These are phyloP conservation scores for Phlyctochytrium planicorne DNA, from an alignment of 192 early-diverging fungal species.

Conservation along the genomic window DNA sequence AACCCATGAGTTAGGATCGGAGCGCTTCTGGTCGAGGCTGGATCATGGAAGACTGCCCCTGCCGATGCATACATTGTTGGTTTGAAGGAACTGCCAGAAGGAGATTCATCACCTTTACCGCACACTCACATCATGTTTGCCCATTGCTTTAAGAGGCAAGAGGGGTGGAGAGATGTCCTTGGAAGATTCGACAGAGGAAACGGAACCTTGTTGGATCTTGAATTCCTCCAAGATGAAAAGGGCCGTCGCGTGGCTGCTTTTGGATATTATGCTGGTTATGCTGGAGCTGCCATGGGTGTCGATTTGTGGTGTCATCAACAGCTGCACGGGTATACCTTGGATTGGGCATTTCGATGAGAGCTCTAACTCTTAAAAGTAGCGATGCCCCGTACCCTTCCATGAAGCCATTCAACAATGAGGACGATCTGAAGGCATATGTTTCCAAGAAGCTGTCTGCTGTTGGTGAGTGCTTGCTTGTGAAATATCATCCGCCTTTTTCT, in stretches of 20 bases:
- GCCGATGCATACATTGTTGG: slow-evolving; percentile 90
- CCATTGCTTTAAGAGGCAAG: slow-evolving; percentile 96
- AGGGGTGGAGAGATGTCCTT: slow-evolving; percentile 89
- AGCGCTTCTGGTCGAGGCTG: slow-evolving; percentile 72
- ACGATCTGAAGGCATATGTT: slow-evolving; percentile 70
- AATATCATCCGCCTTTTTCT: slow-evolving; percentile 4
- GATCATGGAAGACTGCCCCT: slow-evolving; percentile 87
- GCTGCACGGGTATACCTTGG: slow-evolving; percentile 22
- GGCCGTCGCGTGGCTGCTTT: slow-evolving; percentile 92
- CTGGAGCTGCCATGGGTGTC: slow-evolving; percentile 87
- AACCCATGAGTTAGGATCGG: slow-evolving; percentile 57
- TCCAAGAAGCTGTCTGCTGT: slow-evolving; percentile 60
- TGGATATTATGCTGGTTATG: slow-evolving; percentile 96
- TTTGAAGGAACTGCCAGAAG: slow-evolving; percentile 95
- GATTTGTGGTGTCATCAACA: slow-evolving; percentile 75
- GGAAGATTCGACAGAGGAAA: slow-evolving; percentile 80
- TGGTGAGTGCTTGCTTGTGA: slow-evolving; percentile 39
- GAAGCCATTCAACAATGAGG: slow-evolving; percentile 83
- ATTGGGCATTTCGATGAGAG: background rate
- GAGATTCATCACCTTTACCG: slow-evolving; percentile 81
- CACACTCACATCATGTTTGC: slow-evolving; percentile 98
- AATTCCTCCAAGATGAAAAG: slow-evolving; percentile 84
- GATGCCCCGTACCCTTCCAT: slow-evolving; percentile 64
- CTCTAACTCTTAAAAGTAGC: slow-evolving; percentile 2
- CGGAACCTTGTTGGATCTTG: slow-evolving; percentile 88